Evolutionary conservation across 2,329 filamentous ascomycete species (phyloP), one percentile per base, ranked within the genome.

Genomic region (Ophiosphaerella narmari): DNA sequence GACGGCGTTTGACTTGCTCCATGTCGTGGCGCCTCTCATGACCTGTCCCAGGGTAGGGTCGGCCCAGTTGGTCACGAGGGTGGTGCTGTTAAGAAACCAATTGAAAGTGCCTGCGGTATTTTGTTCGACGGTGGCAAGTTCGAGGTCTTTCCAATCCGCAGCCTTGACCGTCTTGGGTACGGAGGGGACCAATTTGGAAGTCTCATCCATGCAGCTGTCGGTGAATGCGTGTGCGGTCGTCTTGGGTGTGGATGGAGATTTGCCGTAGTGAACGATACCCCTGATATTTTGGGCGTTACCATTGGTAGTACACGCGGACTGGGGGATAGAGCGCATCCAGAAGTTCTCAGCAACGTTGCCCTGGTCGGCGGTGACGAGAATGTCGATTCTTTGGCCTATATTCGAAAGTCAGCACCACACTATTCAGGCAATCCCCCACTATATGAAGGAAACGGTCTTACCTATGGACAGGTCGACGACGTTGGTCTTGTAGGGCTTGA

Each of bases 31-130:
- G 32, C 70, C 67, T 23, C 68, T 56, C 13, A 71, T 33, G 29
- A 77, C 62, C 40, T 71, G 66, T 9, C 66, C 48, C 0, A 76
- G 61, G 0, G 75, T 76, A 0, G 75, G 75, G 39, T 77, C 59
- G 3, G 46, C 56, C 70, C 73, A 78, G 6, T 75, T 61, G 6
- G 69, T 63, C 1, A 65, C 35, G 64, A 78, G 74, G 13, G 70
- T 72, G 1, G 68, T 74, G 51, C 69, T 72, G 47, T 71, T 71
- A 8, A 78, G 58, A 37, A 64, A 70, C 75, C 75, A 78, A 11
- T 72, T 68, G 67, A 71, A 75, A 29, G 6, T 29, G 26, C 26
- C 26, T 29, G 26, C 26, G 26, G 26, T 8, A 6, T 29, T 29
- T 29, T 29, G 26, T 29, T 29, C 26, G 26, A 29, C 3, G 26